These are phyloP conservation scores for Colletotrichum spaethianum DNA, from an alignment of 2,329 filamentous ascomycete species.

Conservation along the genomic window DNA sequence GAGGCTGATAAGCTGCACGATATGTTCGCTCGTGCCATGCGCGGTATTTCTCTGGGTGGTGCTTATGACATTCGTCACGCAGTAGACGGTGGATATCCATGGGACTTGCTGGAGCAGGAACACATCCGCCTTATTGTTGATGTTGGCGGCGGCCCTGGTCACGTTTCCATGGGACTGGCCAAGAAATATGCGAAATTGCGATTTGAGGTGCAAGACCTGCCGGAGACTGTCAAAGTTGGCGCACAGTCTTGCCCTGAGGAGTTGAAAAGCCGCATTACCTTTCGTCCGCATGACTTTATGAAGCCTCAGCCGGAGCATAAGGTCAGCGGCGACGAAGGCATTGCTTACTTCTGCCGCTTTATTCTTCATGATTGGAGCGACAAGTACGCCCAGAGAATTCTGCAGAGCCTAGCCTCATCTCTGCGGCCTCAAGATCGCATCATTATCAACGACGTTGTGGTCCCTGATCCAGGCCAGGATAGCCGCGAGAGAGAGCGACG, in stretches of 20 bases:
- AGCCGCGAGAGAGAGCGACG: conserved; percentile 8
- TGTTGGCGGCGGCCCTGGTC: conserved; percentile 52
- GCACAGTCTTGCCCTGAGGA: conserved; percentile 23
- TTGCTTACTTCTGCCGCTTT: conserved; percentile 60
- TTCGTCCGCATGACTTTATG: conserved; percentile 46
- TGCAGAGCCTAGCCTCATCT: conserved; percentile 34
- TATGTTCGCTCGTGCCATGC: conserved; percentile 28
- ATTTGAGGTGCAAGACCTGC: conserved; percentile 51
- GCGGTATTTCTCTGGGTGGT: conserved; percentile 13
- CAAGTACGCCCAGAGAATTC: conserved; percentile 52
- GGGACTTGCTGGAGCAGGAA: conserved; percentile 10
- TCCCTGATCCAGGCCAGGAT: conserved; percentile 9
- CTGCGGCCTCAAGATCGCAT: conserved; percentile 12
- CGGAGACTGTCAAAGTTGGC: conserved; percentile 39
- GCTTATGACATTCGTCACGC: conserved; percentile 15
- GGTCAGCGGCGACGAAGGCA: conserved; percentile 40
- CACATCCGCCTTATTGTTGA: conserved; percentile 49
- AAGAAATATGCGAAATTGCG: conserved; percentile 46
- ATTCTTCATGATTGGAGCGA: conserved; percentile 68
- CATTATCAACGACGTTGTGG: conserved; percentile 21
- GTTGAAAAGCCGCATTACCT: conserved; percentile 40
- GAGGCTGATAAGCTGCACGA: conserved; percentile 7
- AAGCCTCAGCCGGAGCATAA: conserved; percentile 46
- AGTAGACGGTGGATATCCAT: conserved; percentile 12
- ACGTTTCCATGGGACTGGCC: conserved; percentile 50